Conservation (phyloP, 2,329 filamentous ascomycete genomes). For the Zalaria sp. region DNA sequence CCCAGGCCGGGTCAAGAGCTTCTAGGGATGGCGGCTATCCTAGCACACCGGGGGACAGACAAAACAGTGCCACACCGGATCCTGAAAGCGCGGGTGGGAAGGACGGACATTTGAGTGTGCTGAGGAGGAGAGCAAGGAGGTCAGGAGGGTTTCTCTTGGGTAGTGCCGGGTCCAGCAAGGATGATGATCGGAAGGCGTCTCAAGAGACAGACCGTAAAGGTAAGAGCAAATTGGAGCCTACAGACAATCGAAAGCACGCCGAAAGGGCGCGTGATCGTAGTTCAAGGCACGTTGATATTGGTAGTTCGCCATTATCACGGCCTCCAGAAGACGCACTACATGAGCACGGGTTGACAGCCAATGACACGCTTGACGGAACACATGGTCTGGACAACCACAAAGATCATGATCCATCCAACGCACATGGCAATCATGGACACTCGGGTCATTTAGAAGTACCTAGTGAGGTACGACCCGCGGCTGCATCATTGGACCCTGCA, state of each 20-base stretch:
- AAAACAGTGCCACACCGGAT: background rate
- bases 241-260: conserved; percentile 1
- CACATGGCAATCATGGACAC: no score
- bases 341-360: no score
- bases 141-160: conserved; percentile 26
- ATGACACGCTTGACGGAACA: no score
- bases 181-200: background rate
- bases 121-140: conserved; percentile 11
- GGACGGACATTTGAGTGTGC: background rate
- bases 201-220: conserved; percentile 4
- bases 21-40: background rate
- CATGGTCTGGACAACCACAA: no score
- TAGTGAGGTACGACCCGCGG: no score
- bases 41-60: background rate
- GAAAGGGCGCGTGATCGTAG: conserved; percentile 1
- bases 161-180: background rate
- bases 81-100: background rate
- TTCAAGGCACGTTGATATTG: conserved; percentile 3
- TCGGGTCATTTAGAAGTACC: no score
- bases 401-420: no score
- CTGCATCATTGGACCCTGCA: conserved; percentile 58
- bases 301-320: no score
- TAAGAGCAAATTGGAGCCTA: conserved; percentile 1
- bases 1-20: background rate
- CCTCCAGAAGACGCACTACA: no score